Evolutionary conservation across 306 rosid genomes (phyloP).

Genomic region (Trifolium repens): DNA sequence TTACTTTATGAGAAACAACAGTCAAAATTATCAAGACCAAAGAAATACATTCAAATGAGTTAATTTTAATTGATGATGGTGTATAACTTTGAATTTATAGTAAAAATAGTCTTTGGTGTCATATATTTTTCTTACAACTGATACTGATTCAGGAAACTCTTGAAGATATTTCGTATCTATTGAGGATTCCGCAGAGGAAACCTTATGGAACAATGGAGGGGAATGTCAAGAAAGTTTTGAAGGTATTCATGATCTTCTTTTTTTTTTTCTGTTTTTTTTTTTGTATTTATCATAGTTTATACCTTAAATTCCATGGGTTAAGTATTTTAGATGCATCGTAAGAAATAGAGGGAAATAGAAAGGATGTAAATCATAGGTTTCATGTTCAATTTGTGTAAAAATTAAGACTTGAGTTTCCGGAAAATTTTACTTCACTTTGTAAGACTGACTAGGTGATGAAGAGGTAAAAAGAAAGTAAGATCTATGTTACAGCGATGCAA

Average conservation of each 20-base stretch:
- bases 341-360: not conserved
- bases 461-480: not conserved
- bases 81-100: not conserved
- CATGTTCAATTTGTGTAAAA: not conserved
- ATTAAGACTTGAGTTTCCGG: not conserved
- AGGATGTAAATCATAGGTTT: not conserved
- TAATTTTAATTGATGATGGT: not conserved
- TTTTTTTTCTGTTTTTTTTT: not conserved
- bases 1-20: no score
- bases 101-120: not conserved
- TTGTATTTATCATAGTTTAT: conserved; percentile 7
- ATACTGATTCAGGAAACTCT: conserved; percentile 68
- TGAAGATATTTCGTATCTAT: conserved; percentile 82
- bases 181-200: conserved; percentile 93
- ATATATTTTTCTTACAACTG: not conserved
- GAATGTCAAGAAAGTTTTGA: conserved; percentile 88
- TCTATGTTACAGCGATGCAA: not conserved
- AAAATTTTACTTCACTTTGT: not conserved
- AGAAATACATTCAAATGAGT: not conserved
- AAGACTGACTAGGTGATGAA: not conserved
- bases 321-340: not conserved
- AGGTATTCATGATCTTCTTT: conserved; percentile 49
- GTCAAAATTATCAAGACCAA: not conserved
- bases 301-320: not conserved
- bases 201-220: conserved; percentile 98